These are phyloP conservation scores for Clonostachys rosea DNA, from an alignment of 2,329 filamentous ascomycete species.

Conservation along the genomic window DNA sequence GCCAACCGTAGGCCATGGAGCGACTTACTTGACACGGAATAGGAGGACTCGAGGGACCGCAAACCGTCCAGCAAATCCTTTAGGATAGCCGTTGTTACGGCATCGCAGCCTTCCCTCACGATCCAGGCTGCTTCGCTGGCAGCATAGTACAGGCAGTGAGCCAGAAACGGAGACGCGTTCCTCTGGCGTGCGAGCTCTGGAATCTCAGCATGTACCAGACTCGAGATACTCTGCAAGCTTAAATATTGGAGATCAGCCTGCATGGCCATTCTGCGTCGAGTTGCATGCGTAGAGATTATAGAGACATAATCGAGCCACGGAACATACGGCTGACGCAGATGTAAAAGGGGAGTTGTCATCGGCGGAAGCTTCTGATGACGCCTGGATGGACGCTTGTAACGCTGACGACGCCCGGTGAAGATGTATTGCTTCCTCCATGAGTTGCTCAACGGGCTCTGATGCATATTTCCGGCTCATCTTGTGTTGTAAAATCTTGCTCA, in stretches of 20 bases:
- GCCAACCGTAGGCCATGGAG: too few relatives aligned
- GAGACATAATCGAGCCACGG: slow-evolving; percentile 6
- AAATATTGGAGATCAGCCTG: slow-evolving; percentile 9
- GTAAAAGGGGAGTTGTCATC: background rate
- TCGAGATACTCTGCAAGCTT: slow-evolving; percentile 2
- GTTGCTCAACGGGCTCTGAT: background rate
- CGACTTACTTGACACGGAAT: too few relatives aligned
- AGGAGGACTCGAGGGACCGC: too few relatives aligned
- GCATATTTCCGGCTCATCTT: background rate
- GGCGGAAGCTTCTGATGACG: background rate
- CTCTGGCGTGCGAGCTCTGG: background rate
- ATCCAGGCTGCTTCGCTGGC: slow-evolving; percentile 11
- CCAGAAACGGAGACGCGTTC: slow-evolving; percentile 4
- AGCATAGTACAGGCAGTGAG: slow-evolving; percentile 7
- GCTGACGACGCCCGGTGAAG: slow-evolving; percentile 6
- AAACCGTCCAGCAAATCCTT: too few relatives aligned
- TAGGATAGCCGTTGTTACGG: slow-evolving; percentile 2
- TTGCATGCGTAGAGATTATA: slow-evolving; percentile 12
- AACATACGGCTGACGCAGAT: slow-evolving; percentile 4
- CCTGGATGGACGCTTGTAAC: slow-evolving; percentile 4
- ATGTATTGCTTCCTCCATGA: slow-evolving; percentile 5
- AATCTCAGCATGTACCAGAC: background rate
- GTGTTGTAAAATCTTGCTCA: slow-evolving; percentile 9
- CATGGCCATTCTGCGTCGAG: background rate
- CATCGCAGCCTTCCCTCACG: slow-evolving; percentile 7